Conservation (phyloP, 2,329 filamentous ascomycete species). For the Pyricularia sp. region DNA sequence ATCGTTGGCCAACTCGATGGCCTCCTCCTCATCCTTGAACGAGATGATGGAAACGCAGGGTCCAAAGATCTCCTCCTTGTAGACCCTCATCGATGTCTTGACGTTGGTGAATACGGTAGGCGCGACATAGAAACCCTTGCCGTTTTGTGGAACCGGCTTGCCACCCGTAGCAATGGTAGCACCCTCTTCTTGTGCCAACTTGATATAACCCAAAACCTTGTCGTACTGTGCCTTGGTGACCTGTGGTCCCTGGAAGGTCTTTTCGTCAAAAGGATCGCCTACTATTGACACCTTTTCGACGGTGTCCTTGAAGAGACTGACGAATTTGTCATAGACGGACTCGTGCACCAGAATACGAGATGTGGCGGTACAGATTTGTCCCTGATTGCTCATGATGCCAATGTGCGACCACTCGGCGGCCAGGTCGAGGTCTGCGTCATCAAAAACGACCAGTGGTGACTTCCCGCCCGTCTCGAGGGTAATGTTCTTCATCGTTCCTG, state of each 20-base stretch:
- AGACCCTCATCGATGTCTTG: constrained; percentile 24
- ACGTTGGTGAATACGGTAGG: constrained; percentile 26
- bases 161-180: constrained; percentile 54
- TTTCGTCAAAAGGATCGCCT: constrained; percentile 57
- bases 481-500: constrained; percentile 51
- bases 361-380: constrained; percentile 52
- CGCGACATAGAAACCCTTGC: constrained; percentile 25
- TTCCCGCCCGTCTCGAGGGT: constrained; percentile 56
- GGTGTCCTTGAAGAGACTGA: constrained; percentile 51
- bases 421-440: constrained; percentile 51
- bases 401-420: constrained; percentile 43
- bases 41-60: constrained; percentile 22
- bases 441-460: constrained; percentile 50
- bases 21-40: constrained; percentile 27
- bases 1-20: constrained; percentile 27
- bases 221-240: constrained; percentile 61
- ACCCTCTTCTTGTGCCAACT: constrained; percentile 56
- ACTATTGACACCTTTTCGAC: constrained; percentile 49
- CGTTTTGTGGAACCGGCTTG: constrained; percentile 42
- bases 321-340: constrained; percentile 47
- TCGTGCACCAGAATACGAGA: constrained; percentile 53
- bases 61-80: constrained; percentile 26
- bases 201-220: constrained; percentile 56
- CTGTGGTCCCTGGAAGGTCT: constrained; percentile 62
- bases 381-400: constrained; percentile 47